phyloP scores from a whole-genome alignment of 768 basidiomycete species.

The Podaxis mareebaensis region DNA sequence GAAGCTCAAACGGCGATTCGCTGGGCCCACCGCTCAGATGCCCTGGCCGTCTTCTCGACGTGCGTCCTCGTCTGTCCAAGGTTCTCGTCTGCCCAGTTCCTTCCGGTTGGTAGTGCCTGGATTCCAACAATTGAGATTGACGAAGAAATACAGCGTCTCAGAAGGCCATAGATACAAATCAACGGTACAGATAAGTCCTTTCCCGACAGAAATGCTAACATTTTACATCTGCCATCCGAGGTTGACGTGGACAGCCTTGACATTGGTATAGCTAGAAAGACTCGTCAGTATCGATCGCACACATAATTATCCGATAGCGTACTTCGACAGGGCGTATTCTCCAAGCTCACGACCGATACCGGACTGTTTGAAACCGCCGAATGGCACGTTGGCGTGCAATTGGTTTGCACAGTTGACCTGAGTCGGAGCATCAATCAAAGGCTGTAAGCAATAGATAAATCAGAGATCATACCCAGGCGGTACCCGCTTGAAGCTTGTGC shows the following conservation, averaged over 20 bases:
- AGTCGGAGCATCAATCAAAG: background rate
- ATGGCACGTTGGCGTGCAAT: conserved; percentile 62
- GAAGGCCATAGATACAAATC: background rate
- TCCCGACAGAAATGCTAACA: background rate
- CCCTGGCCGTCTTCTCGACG: too few species aligned
- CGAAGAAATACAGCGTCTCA: too few species aligned
- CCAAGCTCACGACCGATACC: conserved; percentile 83
- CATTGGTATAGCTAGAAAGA: conserved; percentile 54
- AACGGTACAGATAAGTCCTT: background rate
- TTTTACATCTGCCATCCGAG: conserved; percentile 35
- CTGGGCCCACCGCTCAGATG: too few species aligned
- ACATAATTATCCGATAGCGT: conserved; percentile 20
- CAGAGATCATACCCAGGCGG: conserved; percentile 55
- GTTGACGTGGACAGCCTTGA: conserved; percentile 73
- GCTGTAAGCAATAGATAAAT: background rate
- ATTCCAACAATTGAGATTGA: too few species aligned
- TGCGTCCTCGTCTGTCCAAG: too few species aligned
- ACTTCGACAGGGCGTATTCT: conserved; percentile 71
- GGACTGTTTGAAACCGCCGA: conserved; percentile 85
- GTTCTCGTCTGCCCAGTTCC: too few species aligned
- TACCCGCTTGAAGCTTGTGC: conserved; percentile 78
- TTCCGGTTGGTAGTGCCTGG: too few species aligned
- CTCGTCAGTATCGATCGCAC: conserved; percentile 1
- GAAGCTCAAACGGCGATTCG: too few species aligned
- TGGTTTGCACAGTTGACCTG: conserved; percentile 51